Evolutionary conservation across 2,329 filamentous ascomycete species (phyloP), one percentile per base, ranked within the genome.

Genomic region (Monosporascus sp.): DNA sequence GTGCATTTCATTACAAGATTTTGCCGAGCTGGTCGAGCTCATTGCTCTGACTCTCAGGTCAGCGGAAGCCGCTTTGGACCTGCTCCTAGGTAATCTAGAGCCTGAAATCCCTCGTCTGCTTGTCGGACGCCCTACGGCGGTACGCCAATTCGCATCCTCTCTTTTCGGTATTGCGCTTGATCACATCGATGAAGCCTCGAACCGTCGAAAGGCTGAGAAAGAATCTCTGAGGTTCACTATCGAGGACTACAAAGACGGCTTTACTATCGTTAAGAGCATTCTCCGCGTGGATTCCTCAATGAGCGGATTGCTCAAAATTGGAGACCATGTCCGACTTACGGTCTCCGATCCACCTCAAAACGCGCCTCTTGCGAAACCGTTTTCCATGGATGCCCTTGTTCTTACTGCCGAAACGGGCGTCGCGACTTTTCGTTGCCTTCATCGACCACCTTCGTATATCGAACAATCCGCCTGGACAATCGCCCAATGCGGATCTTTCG

Each of bases 311-410:
- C 63, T 60, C 9, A 53, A 61, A 46, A 56, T 51, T 2, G 56
- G 62, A n/a, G 60, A 62, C 68, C 68, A 75, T 53, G 67, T 74
- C 34, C 64, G 65, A 19, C 61, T 76, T 14, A 66, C 62, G 17
- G 63, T 65, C 11, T 66, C 69, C 4, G 65, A 58, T 19, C 52
- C 60, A 6, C 71, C 72, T 7, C 52, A 57, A 8, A 74, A 73
- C 57, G 55, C 57, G 19, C 59, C 63, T 3, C 22, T 65, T 1
- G 58, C 57, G 2, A 64, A 54, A 3, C 61, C 56, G 0, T 68
- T 66, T 53, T 69, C 66, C 0, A 70, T 76, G 50, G 73, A 75
- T 55, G 73, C 69, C 0, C 43, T 76, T 1, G 71, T 76, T 0
- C 51, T 64, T 2, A 62, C 61, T 26, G 62, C 66, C 4, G 59